These are phyloP conservation scores for Aspergillus sp. DNA, from an alignment of 2,329 filamentous ascomycete species.

Conservation along the genomic window DNA sequence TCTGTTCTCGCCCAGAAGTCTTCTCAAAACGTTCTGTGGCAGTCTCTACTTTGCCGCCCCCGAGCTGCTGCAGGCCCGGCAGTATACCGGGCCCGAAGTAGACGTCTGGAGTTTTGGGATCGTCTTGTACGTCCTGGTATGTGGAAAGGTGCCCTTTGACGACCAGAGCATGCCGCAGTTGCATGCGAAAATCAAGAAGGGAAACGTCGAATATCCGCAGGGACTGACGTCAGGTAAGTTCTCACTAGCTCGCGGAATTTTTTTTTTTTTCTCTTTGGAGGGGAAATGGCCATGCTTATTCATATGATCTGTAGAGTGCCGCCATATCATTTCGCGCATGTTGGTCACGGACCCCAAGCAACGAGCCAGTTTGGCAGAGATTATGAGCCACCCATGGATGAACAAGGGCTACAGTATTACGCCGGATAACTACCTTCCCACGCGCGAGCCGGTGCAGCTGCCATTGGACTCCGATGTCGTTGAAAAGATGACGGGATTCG, in stretches of 20 bases:
- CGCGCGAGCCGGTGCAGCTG: slow-evolving; percentile 73
- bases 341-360: slow-evolving; percentile 86
- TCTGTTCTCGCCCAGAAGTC: slow-evolving; percentile 73
- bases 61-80: slow-evolving; percentile 83
- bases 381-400: slow-evolving; percentile 95
- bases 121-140: slow-evolving; percentile 92
- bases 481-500: slow-evolving; percentile 93
- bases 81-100: slow-evolving; percentile 92
- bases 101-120: slow-evolving; percentile 99
- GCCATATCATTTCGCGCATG: slow-evolving; percentile 87
- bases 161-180: slow-evolving; percentile 98
- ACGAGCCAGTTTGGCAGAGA: slow-evolving; percentile 78
- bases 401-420: slow-evolving; percentile 78
- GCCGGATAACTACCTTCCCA: slow-evolving; percentile 81
- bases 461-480: slow-evolving; percentile 78
- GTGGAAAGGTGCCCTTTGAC: slow-evolving; percentile 96
- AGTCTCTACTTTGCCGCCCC: slow-evolving; percentile 97
- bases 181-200: slow-evolving; percentile 98
- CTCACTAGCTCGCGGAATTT: not conserved
- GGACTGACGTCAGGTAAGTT: slow-evolving; percentile 79
- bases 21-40: slow-evolving; percentile 94
- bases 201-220: slow-evolving; percentile 85
- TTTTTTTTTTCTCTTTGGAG: not conserved
- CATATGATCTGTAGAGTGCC: slow-evolving; percentile 61
- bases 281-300: slow-evolving; percentile 10